Evolutionary conservation across 768 basidiomycete species (phyloP).

Genomic region (Phanerodontia chrysosporium): DNA sequence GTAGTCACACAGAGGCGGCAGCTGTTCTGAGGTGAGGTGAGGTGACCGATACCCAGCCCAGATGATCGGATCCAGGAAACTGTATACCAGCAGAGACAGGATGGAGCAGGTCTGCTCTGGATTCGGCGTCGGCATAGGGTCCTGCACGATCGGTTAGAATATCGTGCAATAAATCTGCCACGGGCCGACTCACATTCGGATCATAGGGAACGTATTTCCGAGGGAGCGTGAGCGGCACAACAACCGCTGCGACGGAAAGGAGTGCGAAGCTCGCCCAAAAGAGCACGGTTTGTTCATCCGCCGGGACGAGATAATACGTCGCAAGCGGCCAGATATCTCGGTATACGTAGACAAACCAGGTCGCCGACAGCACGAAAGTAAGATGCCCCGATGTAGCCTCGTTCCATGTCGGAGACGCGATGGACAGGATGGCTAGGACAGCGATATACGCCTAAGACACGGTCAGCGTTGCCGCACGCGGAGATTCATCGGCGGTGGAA

Average conservation of each 20-base stretch:
- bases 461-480: not conserved
- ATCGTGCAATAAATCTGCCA: not conserved
- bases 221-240: slow-evolving; percentile 54
- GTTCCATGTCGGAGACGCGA: not conserved
- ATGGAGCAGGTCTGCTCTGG: slow-evolving; percentile 29
- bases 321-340: slow-evolving; percentile 58
- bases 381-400: not conserved
- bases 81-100: slow-evolving; percentile 36
- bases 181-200: slow-evolving; percentile 33
- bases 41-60: slow-evolving; percentile 37
- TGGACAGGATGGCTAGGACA: not conserved
- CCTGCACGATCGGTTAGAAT: slow-evolving; percentile 9
- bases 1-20: slow-evolving; percentile 49
- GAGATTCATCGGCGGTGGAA: not conserved
- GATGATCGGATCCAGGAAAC: slow-evolving; percentile 53
- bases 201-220: slow-evolving; percentile 56
- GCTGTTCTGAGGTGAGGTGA: slow-evolving; percentile 38
- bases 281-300: slow-evolving; percentile 46
- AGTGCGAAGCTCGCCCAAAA: slow-evolving; percentile 51
- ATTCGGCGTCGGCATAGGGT: slow-evolving; percentile 21
- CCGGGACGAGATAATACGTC: slow-evolving; percentile 45
- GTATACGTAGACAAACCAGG: slow-evolving; percentile 46
- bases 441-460: not conserved
- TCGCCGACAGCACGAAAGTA: not conserved
- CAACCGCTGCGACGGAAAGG: slow-evolving; percentile 39